A percentile compares a stretch with the other conserved stretches of the same genome.
These are phyloP conservation scores for Psilocybe azurescens DNA, from an alignment of 768 basidiomycete species.

Conservation along the genomic window DNA sequence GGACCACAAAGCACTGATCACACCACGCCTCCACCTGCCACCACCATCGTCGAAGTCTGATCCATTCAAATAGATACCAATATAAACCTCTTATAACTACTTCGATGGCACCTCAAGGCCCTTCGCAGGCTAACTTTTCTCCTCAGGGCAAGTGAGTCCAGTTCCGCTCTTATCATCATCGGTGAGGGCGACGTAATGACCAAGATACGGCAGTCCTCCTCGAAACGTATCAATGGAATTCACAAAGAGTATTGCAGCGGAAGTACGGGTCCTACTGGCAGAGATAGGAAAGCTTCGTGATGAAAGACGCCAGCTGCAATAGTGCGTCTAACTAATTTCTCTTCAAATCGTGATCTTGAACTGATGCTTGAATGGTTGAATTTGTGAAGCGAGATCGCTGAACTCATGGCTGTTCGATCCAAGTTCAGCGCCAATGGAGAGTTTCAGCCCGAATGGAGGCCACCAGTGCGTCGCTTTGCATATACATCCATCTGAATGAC, in stretches of 20 bases:
- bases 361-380: constrained; percentile 4
- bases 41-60: constrained; percentile 7
- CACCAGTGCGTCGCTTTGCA: constrained; percentile 46
- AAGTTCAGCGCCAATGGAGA: constrained; percentile 85
- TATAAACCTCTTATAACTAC: constrained; percentile 13
- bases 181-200: constrained; percentile 18
- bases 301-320: constrained; percentile 75
- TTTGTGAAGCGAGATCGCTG: constrained; percentile 73
- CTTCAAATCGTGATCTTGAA: background rate
- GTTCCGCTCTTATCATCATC: background rate
- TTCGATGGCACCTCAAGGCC: constrained; percentile 31
- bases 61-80: constrained; percentile 4
- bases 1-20: background rate
- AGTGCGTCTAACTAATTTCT: constrained; percentile 53
- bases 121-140: constrained; percentile 28
- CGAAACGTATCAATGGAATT: constrained; percentile 71
- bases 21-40: constrained; percentile 15
- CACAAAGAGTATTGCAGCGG: constrained; percentile 79
- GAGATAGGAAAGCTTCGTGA: constrained; percentile 86
- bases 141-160: constrained; percentile 26
- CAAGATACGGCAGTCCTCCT: constrained; percentile 15
- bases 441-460: constrained; percentile 77
- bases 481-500: background rate
- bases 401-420: constrained; percentile 81
- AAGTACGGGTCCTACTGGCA: constrained; percentile 77